phyloP scores from a whole-genome alignment of 192 early-diverging fungal species.

The Coemansia nantahalensis region DNA sequence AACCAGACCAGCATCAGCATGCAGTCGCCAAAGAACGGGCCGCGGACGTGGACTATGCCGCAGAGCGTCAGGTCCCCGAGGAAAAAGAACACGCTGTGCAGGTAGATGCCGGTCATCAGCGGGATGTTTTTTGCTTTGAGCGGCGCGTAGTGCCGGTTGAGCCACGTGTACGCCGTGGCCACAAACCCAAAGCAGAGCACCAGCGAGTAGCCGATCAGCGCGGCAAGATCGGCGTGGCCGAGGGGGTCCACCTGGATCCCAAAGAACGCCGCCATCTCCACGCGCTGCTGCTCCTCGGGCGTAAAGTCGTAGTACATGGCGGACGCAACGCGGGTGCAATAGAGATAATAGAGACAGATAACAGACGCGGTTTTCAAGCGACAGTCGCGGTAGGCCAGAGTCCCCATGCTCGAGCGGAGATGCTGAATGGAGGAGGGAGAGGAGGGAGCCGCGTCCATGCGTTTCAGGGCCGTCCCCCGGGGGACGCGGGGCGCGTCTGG shows the following conservation, averaged over 20 bases:
- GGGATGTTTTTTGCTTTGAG: constrained; percentile 55
- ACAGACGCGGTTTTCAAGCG: background rate
- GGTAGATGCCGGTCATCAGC: constrained; percentile 44
- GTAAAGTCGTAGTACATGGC: constrained; percentile 44
- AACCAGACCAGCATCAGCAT: constrained; percentile 49
- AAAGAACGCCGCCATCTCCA: constrained; percentile 36
- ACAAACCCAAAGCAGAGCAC: constrained; percentile 26
- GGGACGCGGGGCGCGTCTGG: too few species aligned
- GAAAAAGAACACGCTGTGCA: constrained; percentile 48
- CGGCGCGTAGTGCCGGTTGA: constrained; percentile 48
- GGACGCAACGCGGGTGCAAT: background rate
- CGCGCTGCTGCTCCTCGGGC: constrained; percentile 21
- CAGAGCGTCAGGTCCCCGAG: constrained; percentile 47
- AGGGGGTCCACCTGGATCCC: constrained; percentile 30
- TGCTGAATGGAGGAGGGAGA: too few species aligned
- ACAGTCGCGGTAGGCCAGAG: too few species aligned
- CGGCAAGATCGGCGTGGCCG: constrained; percentile 31
- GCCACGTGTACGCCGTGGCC: constrained; percentile 41
- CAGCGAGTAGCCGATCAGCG: constrained; percentile 15
- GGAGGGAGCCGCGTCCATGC: too few species aligned
- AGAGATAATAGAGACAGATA: background rate
- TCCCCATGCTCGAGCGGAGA: too few species aligned
- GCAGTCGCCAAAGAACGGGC: constrained; percentile 43
- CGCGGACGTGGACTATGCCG: constrained; percentile 40
- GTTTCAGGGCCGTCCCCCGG: too few species aligned